These are phyloP conservation scores for Globisporangium echinulatum DNA, from an alignment of 352 stramenopile species.

Conservation along the genomic window DNA sequence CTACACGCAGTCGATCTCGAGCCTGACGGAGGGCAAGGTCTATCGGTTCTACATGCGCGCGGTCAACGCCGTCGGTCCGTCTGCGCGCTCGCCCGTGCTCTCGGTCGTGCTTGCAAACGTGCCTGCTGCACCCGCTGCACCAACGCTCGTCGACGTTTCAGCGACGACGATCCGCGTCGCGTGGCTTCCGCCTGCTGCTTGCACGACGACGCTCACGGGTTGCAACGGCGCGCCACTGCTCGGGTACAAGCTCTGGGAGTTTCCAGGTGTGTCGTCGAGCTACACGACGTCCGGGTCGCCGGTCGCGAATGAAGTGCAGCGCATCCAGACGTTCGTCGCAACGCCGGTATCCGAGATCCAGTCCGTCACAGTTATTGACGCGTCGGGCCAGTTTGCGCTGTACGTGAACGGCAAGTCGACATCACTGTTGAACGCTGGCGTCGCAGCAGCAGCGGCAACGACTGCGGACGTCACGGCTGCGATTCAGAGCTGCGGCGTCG, in stretches of 20 bases:
- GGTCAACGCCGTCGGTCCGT: constrained; percentile 82
- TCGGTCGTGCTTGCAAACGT: constrained; percentile 86
- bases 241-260: constrained; percentile 94
- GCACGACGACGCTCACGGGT: constrained; percentile 64
- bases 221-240: constrained; percentile 78
- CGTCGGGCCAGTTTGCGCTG: constrained; percentile 63
- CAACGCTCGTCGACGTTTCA: constrained; percentile 54
- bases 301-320: constrained; percentile 85
- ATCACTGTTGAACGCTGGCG: constrained; percentile 34
- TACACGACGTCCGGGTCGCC: constrained; percentile 76
- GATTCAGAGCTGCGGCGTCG: constrained; percentile 46
- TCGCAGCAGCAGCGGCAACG: constrained; percentile 14
- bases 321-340: constrained; percentile 75
- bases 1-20: constrained; percentile 37
- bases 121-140: constrained; percentile 38
- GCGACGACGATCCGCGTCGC: constrained; percentile 55
- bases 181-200: constrained; percentile 59
- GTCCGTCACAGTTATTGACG: constrained; percentile 48
- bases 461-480: constrained; percentile 39
- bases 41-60: constrained; percentile 92
- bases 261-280: constrained; percentile 62
- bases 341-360: constrained; percentile 67
- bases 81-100: constrained; percentile 74
- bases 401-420: constrained; percentile 63
- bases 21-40: constrained; percentile 73